Evolutionary conservation across 2,329 filamentous ascomycete species (phyloP), one percentile per base, ranked within the genome.

Genomic region (Bipolaris sorokiniana): DNA sequence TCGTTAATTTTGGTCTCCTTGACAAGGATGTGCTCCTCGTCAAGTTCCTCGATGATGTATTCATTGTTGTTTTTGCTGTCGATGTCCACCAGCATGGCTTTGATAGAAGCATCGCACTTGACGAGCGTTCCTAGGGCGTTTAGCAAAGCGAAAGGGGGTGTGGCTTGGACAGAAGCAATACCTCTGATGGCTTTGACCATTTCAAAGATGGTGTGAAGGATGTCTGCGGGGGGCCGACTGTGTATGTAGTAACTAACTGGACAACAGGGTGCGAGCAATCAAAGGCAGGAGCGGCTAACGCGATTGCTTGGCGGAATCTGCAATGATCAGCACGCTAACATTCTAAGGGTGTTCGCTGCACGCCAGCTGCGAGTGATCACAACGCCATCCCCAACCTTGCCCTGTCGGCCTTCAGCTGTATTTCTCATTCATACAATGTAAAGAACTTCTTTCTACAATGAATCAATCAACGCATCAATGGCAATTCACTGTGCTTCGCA

Each of bases 21-120:
- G 54, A 93, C 85, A 3, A 94, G 81, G 1, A 92, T 81, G 56
- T 89, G 88, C 72, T 90, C 85, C 58, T 93, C 90, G 76, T 93
- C 90, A 1, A 93, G 83, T 61, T 92, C 89, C 68, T 92, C 89
- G 61, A 92, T 90, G 70, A 94, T 90, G 74, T 87, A 91, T 63
- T 88, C 86, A 76, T 92, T 87, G 64, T 84, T 83, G 55, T 78
- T 71, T 55, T 85, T 81, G 67, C 81, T 84, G 76, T 94, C 88
- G 65, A 94, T 90, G 69, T 88, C 90, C 66, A 90, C 82, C 70
- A 94, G 89, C 80, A 93, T 92, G 62, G 90, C 90, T 78, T 92
- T 93, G 83, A 94, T 92, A 42, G 89, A 91, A n/a, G 90, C 88
- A 73, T 94, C 90, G 77, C 89, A 92, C 76, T 92, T 86, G 76